These are phyloP conservation scores for Dittrichia graveolens DNA, from an alignment of 129 eudicot species.

Conservation along the genomic window DNA sequence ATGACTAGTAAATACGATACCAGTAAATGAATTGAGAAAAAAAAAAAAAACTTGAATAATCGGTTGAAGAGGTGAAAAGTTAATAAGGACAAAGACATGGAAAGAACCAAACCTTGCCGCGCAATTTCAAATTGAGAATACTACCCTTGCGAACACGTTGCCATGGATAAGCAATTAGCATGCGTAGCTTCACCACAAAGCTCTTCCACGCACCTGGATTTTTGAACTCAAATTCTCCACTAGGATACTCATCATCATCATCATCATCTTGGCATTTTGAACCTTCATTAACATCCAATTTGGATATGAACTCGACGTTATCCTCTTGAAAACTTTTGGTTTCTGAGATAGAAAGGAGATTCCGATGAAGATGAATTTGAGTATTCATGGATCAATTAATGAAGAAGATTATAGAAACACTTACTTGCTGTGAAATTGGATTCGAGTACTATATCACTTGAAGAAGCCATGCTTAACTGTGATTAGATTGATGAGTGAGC, in stretches of 20 bases:
- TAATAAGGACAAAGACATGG: neutral
- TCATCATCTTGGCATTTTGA: conserved; percentile 22
- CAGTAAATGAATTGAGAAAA: neutral
- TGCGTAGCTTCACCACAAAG: conserved; percentile 59
- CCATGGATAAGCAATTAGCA: conserved; percentile 79
- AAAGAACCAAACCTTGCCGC: conserved; percentile 69
- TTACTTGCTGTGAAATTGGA: too few relatives aligned
- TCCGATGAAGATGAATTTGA: neutral
- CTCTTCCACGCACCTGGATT: conserved; percentile 54
- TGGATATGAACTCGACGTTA: conserved; percentile 9
- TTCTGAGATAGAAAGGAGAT: neutral
- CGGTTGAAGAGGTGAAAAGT: neutral
- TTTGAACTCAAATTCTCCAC: conserved; percentile 68
- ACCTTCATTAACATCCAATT: conserved; percentile 23
- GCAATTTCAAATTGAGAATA: conserved; percentile 69
- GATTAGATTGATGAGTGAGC: too few relatives aligned
- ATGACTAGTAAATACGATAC: neutral
- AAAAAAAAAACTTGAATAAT: neutral
- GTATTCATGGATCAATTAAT: neutral
- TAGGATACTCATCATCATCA: conserved; percentile 51
- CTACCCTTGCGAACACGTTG: conserved; percentile 73
- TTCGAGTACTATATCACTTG: too few relatives aligned
- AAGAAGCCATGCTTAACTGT: too few relatives aligned
- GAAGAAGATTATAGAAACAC: too few relatives aligned
- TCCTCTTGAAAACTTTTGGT: conserved; percentile 16